Percentiles rank a stretch among this genome's conserved stretches.
These are phyloP conservation scores for Phytophthora capsici DNA, from an alignment of 352 stramenopile genomes.

Conservation along the genomic window DNA sequence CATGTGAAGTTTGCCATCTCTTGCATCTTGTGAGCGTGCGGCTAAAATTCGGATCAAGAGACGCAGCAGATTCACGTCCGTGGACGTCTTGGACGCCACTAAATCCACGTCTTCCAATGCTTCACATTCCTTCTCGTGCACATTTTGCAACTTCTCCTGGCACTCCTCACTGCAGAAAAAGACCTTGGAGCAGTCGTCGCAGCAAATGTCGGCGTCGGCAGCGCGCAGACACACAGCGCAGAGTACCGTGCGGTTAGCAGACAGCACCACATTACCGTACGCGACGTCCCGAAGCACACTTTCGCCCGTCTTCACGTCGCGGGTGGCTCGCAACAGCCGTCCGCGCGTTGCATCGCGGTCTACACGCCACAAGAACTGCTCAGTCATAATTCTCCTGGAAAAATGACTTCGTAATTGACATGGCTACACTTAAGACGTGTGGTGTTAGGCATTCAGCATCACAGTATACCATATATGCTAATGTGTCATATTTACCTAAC, in stretches of 20 bases:
- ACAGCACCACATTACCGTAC: constrained; percentile 50
- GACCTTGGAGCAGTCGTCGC: constrained; percentile 55
- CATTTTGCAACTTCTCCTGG: constrained; percentile 33
- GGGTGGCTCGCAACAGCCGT: constrained; percentile 38
- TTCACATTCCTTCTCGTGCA: constrained; percentile 55
- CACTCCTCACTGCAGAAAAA: constrained; percentile 60
- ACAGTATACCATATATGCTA: background rate
- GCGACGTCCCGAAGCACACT: constrained; percentile 41
- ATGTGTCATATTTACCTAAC: too few relatives aligned
- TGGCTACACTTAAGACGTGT: background rate
- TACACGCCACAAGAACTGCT: constrained; percentile 42
- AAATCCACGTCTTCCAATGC: constrained; percentile 56
- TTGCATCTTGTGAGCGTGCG: constrained; percentile 27
- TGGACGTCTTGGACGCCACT: constrained; percentile 43
- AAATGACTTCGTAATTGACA: constrained; percentile 19
- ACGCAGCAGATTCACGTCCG: constrained; percentile 48
- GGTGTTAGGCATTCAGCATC: background rate
- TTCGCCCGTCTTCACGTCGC: constrained; percentile 31
- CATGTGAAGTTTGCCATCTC: constrained; percentile 21
- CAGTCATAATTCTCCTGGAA: too few relatives aligned
- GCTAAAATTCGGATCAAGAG: constrained; percentile 54
- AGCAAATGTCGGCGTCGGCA: constrained; percentile 56
- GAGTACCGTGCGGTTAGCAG: constrained; percentile 30
- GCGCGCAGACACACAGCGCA: constrained; percentile 48
- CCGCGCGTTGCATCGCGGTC: constrained; percentile 33